Evolutionary conservation across 140 eudicot genomes (phyloP), one percentile per base, ranked within the genome.

Genomic region (Eryngium alpinum): DNA sequence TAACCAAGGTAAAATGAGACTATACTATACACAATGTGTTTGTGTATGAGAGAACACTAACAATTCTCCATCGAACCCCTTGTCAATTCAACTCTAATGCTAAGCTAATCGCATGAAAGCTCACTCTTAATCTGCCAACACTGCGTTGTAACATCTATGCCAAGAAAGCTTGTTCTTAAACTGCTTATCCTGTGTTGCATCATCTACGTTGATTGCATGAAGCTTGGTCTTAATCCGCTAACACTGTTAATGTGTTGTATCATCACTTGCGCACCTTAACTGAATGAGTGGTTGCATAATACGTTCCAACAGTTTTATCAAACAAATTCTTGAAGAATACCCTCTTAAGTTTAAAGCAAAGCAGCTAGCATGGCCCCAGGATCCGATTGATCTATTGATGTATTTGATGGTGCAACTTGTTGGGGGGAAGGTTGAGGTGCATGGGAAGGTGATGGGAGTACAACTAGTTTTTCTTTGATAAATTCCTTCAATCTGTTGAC

Each of bases 341-440:
- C 27, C 79, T 27, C 12, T 17, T 51, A 16, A 82, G 44, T 79
- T n/a, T 84, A 90, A 33, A 90, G 87, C 76, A 90, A 85, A 77
- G 90, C 91, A 59, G 94, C 94, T 51, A 90, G 89, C 71, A 88
- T 38, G 75, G 90, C 94, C 31, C 88, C 94, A 18, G 94, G 94
- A 82, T 88, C 94, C 38, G 89, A 81, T 25, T 49, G 46, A 59
- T 57, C 16, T 77, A 78, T 31, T 29, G 84, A 82, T 29, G 90
- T 83, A 72, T 76, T 88, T n/a, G 83, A 75, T 63, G 90, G 86
- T 31, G 78, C 89, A 66, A 80, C 79, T 51, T 82, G 91, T 38
- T 85, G 85, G 10, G 88, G 82, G 13, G 49, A 59, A 21, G 90
- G 78, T 60, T 75, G 75, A 69, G 87, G 88, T 52, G 88, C 83